Base-by-base conservation (phyloP, 352 stramenopile species). In the Elongisporangium prolatum region DNA sequence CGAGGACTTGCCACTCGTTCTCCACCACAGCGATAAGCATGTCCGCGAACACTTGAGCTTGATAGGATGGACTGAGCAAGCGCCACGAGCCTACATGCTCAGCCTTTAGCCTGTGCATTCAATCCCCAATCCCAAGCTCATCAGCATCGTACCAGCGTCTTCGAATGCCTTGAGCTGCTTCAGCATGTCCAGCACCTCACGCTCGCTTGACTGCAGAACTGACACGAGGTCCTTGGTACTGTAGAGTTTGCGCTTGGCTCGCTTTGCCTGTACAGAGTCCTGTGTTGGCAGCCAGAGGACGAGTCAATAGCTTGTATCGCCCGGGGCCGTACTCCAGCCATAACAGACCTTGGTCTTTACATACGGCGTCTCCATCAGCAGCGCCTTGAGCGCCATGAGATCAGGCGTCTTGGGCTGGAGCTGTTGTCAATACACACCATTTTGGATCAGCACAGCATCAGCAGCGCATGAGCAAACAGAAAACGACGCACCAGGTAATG, bases 1-100 rank as follows among this genome's bases (percentile, higher is more conserved):
- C 48, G 7, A 88, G 60, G 20, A 77, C 76, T 14, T 89, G 70
- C 71, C 72, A 86, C 48, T 95, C 83, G 17, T 89, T 74, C 59
- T 95, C 74, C 11, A 93, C 71, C 18, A 91, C 67, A 1, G 67
- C 56, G 60, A 93, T 77, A n/a, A 95, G 62, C 57, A 95, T 81
- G 17, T 92, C 77, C 5, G 72, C 68, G 48, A 95, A 89, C 20
- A 95, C 68, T 47, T 68, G 65, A 7, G 62, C 52, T 55, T 91
- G 69, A 40, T 92, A 95, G 40, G 53, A 55, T 0, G 71, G 64
- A 64, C 68, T 72, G 21, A 95, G 65, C 49, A 95, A 38, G 1
- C 78, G 72, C 85, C 85, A 95, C 10, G 57, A 59, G n/a, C 65
- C 69, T 74, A 40, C 9, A 20, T 8, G 10, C 49, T 18, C 13